Evolutionary conservation across 2,329 filamentous ascomycete genomes (phyloP).

Genomic region (Cordyceps cicadae): DNA sequence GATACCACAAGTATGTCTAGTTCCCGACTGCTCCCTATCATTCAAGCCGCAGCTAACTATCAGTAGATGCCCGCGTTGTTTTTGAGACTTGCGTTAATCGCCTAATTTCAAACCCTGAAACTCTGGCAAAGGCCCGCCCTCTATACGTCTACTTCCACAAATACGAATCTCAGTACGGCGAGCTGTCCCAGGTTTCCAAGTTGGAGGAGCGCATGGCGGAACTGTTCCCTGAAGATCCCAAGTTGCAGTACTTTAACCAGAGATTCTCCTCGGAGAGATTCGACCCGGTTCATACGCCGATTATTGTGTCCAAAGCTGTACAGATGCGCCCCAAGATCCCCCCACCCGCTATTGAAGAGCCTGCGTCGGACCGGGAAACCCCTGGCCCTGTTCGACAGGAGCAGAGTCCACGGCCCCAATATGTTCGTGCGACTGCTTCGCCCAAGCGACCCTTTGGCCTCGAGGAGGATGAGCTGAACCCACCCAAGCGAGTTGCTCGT

Average conservation of each 20-base stretch:
- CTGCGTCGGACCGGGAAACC: conserved; percentile 36
- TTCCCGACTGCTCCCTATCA: too few species aligned
- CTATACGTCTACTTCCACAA: conserved; percentile 90
- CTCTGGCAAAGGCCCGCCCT: conserved; percentile 66
- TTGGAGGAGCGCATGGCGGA: conserved; percentile 89
- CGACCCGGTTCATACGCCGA: conserved; percentile 71
- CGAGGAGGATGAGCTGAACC: conserved; percentile 66
- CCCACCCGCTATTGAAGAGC: conserved; percentile 47
- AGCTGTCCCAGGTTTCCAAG: conserved; percentile 81
- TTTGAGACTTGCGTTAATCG: conserved; percentile 91
- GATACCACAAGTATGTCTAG: conserved; percentile 76
- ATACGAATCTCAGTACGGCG: conserved; percentile 90
- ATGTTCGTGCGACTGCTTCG: conserved; percentile 40
- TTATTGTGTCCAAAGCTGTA: conserved; percentile 71
- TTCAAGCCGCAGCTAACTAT: conserved; percentile 14
- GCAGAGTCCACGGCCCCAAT: conserved; percentile 41
- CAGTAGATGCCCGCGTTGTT: conserved; percentile 77
- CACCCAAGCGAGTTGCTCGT: conserved; percentile 77
- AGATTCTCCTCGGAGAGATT: conserved; percentile 67
- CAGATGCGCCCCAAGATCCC: conserved; percentile 62
- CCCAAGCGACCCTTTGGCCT: conserved; percentile 53
- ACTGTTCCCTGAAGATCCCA: conserved; percentile 83
- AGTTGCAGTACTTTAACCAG: conserved; percentile 63
- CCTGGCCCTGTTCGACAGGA: conserved; percentile 30
- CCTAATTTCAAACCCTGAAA: conserved; percentile 68